Evolutionary conservation across 352 stramenopile species (phyloP).

Genomic region (Thalassiosira oceanica): DNA sequence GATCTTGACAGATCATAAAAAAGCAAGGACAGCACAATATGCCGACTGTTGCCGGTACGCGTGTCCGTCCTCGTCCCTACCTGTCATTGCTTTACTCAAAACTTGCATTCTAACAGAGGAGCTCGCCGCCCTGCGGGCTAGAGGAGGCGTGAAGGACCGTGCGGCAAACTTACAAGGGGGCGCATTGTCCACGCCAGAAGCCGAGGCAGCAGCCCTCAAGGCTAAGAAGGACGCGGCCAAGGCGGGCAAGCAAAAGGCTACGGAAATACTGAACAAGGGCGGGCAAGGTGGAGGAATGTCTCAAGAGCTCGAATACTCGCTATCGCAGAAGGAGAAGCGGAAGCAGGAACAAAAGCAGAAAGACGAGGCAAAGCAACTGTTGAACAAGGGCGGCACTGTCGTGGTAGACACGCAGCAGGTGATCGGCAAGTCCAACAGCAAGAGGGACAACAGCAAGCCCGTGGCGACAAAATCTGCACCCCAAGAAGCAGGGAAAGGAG

Average conservation of each 20-base stretch:
- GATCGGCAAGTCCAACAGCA: conserved; percentile 23
- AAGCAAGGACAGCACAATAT: no score
- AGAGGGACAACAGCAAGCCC: conserved; percentile 29
- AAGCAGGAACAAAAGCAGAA: conserved; percentile 18
- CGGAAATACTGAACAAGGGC: conserved; percentile 33
- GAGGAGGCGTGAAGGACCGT: conserved; percentile 41
- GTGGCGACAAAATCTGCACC: conserved; percentile 25
- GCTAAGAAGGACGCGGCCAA: conserved; percentile 30
- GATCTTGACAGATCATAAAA: no score
- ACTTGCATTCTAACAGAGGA: conserved; percentile 59
- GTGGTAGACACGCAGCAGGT: conserved; percentile 36
- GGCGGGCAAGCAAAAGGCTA: conserved; percentile 28
- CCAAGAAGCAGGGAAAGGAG: conserved; percentile 13
- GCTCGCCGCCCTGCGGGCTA: conserved; percentile 48
- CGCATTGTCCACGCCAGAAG: conserved; percentile 56
- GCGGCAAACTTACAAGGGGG: conserved; percentile 29
- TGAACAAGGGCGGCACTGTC: conserved; percentile 26
- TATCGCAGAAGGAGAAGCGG: conserved; percentile 16
- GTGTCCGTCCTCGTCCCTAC: no score
- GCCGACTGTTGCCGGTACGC: no score
- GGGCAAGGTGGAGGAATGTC: conserved; percentile 6
- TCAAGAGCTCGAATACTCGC: conserved; percentile 17
- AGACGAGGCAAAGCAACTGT: conserved; percentile 26
- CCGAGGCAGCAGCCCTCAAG: conserved; percentile 34
- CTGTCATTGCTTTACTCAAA: no score